Evolutionary conservation across 768 basidiomycete species (phyloP).

Genomic region (Russula olivacea): DNA sequence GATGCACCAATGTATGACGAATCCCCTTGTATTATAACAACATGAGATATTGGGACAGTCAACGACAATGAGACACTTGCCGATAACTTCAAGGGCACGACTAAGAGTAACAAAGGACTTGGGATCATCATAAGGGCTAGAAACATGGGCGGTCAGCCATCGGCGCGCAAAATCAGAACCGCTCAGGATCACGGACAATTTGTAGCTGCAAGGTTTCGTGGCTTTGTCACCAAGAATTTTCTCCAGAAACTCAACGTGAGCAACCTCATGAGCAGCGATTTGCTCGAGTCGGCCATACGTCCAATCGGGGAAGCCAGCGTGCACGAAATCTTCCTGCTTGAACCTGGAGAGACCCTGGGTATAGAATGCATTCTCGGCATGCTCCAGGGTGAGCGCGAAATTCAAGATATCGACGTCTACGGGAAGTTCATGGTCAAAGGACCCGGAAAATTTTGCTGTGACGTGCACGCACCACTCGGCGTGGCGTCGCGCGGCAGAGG

Average conservation of each 20-base stretch:
- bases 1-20: slow-evolving; percentile 56
- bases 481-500: slow-evolving; percentile 18
- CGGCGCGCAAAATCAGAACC: background rate
- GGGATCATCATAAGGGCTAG: slow-evolving; percentile 42
- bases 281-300: slow-evolving; percentile 35
- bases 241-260: slow-evolving; percentile 38
- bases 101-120: slow-evolving; percentile 46
- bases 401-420: slow-evolving; percentile 31
- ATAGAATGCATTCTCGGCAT: slow-evolving; percentile 36
- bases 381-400: slow-evolving; percentile 36
- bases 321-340: slow-evolving; percentile 34
- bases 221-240: slow-evolving; percentile 34
- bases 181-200: slow-evolving; percentile 27
- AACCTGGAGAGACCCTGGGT: slow-evolving; percentile 34
- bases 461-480: slow-evolving; percentile 12
- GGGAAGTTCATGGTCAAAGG: background rate
- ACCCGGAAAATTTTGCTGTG: background rate
- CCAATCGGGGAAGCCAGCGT: slow-evolving; percentile 35
- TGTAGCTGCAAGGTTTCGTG: slow-evolving; percentile 37
- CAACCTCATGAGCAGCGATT: slow-evolving; percentile 39
- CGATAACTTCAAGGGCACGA: slow-evolving; percentile 50
- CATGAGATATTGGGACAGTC: background rate
- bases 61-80: slow-evolving; percentile 18
- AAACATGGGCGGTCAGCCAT: background rate
- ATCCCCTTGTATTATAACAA: slow-evolving; percentile 22